These are phyloP conservation scores for Backusella australiensis DNA, from an alignment of 192 early-diverging fungal genomes.

Conservation along the genomic window DNA sequence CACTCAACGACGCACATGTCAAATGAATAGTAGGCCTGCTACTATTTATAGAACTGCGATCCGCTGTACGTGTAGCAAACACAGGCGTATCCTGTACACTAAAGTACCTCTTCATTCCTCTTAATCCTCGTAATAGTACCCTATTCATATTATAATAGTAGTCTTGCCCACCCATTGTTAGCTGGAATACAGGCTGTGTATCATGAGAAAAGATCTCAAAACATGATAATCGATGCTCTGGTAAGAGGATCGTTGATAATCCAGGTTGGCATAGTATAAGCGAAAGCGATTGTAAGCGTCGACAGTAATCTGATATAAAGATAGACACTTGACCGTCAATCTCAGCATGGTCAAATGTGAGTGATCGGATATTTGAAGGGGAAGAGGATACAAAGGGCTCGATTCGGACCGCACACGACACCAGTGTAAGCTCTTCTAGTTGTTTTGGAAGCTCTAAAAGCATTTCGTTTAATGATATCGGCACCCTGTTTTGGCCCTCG, in stretches of 20 bases:
- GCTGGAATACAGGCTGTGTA: neutral
- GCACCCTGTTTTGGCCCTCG: neutral
- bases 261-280: neutral
- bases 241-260: neutral
- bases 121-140: neutral
- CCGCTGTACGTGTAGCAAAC: neutral
- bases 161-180: neutral
- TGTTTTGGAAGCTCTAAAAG: neutral
- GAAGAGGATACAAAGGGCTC: neutral
- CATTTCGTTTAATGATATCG: neutral
- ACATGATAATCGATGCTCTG: neutral
- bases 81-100: neutral
- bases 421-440: neutral
- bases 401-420: neutral
- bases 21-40: neutral
- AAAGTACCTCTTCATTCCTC: neutral
- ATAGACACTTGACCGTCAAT: neutral
- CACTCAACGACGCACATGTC: neutral
- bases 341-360: neutral
- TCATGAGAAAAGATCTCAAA: neutral
- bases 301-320: neutral
- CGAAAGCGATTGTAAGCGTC: neutral
- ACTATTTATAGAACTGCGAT: neutral
- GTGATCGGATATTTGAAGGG: neutral
- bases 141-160: neutral